These are phyloP conservation scores for Dictyostelium capitatum DNA, from an alignment of 78 protist genomes.

Conservation along the genomic window DNA sequence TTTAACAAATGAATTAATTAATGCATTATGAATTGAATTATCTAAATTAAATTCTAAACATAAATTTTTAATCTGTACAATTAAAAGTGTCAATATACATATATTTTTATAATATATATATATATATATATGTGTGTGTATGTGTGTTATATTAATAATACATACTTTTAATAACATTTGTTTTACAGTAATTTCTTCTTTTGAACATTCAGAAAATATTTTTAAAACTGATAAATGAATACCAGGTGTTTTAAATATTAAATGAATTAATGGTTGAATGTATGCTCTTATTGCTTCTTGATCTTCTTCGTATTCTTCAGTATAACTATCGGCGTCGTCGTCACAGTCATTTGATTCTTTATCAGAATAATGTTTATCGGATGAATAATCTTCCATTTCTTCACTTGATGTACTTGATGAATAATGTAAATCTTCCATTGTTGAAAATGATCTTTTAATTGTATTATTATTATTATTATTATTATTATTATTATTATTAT, in stretches of 20 bases:
- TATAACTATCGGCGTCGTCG: conserved; percentile 10
- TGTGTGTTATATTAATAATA: too few relatives aligned
- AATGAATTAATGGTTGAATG: conserved; percentile 16
- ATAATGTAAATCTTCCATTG: not conserved
- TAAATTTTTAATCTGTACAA: conserved; percentile 15
- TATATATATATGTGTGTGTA: too few relatives aligned
- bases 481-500: conserved; percentile 8
- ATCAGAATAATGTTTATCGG: conserved; percentile 6
- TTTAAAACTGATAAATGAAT: not conserved
- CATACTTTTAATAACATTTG: conserved; percentile 51
- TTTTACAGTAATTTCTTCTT: conserved; percentile 41
- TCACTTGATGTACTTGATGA: not conserved
- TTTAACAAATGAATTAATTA: conserved; percentile 35
- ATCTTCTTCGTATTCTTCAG: conserved; percentile 19
- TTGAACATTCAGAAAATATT: conserved; percentile 37
- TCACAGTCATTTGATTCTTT: conserved; percentile 1
- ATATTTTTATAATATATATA: too few relatives aligned
- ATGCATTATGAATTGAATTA: conserved; percentile 21
- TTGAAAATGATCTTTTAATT: not conserved
- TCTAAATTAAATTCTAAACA: conserved; percentile 18
- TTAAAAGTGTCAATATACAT: too few relatives aligned
- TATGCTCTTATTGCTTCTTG: conserved; percentile 14
- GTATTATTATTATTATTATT: conserved; percentile 4
- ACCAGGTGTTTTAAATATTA: conserved; percentile 17
- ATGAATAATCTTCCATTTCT: not conserved